Evolutionary conservation across 2,329 filamentous ascomycete genomes (phyloP), one percentile per base, ranked within the genome.

Genomic region (Fusarium sp.): DNA sequence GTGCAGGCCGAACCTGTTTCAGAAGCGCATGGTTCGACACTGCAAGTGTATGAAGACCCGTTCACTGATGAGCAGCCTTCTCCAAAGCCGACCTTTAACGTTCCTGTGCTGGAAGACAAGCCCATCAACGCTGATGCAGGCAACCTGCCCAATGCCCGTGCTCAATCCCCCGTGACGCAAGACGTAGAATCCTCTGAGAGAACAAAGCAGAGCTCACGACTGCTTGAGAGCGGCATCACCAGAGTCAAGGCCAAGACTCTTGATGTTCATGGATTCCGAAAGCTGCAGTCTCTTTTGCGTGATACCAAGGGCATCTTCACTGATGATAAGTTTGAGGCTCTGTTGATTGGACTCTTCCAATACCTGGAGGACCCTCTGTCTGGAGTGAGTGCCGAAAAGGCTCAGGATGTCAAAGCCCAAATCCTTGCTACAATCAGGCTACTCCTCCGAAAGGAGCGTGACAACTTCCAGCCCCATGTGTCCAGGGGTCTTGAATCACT

Each of bases 251-350:
- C 89, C 36, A 90, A 90, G 76, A 90, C 90, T 2, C 88, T 96
- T n/a, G 93, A 95, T 78, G 92, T 93, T 8, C 93, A 95, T 78
- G 93, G 93, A 64, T 94, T 95, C 86, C 89, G 93, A 60, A 93
- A 93, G 78, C 85, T 95, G 55, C 93, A 95, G 80, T 91, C 91
- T 44, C 87, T 95, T 73, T 87, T 94, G 68, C 91, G 92, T 72
- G 91, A 93, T 66, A 89, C 87, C 78, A 88, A 88, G 76, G 87
- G 90, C 20, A 85, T 90, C 26, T 90, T 93, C 78, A 87, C 87
- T 4, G 89, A 92, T 68, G 89, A 92, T 54, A 92, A 89, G 73
- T 94, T 94, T 68, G 89, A 92, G 72, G 87, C 90, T 13, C 85
- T 95, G 5, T 83, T 95, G 41, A 77, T 88, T 6, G 92, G 91